These are phyloP conservation scores for Polygonum maritimum DNA, from an alignment of 148 eudicot genomes.

Conservation along the genomic window DNA sequence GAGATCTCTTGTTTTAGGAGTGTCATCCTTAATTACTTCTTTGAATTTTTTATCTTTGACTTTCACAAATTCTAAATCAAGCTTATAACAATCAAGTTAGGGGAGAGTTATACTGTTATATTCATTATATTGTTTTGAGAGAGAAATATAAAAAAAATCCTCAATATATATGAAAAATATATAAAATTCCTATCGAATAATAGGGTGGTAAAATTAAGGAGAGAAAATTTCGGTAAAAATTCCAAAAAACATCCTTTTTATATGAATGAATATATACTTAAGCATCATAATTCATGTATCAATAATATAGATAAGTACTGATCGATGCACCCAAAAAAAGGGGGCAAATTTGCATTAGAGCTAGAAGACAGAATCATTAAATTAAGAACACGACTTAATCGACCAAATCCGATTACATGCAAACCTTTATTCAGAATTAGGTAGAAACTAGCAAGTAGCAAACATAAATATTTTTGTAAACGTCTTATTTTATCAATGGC, in stretches of 20 bases:
- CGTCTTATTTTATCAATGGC: neutral
- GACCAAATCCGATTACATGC: neutral
- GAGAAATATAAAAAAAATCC: too few species aligned
- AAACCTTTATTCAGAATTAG: neutral
- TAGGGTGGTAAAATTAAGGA: neutral
- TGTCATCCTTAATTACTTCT: neutral
- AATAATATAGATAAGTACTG: neutral
- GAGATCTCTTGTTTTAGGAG: neutral
- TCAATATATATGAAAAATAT: neutral
- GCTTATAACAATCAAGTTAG: neutral
- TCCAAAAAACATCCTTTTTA: neutral
- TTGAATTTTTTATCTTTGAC: slow-evolving; percentile 1
- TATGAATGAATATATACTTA: neutral
- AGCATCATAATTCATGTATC: neutral
- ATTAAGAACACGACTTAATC: neutral
- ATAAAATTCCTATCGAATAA: neutral
- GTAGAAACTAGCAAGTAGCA: neutral
- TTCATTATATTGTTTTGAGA: neutral
- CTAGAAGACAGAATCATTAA: neutral
- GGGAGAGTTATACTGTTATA: neutral
- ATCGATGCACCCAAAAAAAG: neutral
- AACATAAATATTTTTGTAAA: neutral
- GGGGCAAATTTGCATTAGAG: neutral
- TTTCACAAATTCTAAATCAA: neutral
- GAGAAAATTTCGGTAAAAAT: neutral